Evolutionary conservation across 257 asterid species (phyloP), one percentile per base, ranked within the genome.

Genomic region (Solanum chiquidenum): DNA sequence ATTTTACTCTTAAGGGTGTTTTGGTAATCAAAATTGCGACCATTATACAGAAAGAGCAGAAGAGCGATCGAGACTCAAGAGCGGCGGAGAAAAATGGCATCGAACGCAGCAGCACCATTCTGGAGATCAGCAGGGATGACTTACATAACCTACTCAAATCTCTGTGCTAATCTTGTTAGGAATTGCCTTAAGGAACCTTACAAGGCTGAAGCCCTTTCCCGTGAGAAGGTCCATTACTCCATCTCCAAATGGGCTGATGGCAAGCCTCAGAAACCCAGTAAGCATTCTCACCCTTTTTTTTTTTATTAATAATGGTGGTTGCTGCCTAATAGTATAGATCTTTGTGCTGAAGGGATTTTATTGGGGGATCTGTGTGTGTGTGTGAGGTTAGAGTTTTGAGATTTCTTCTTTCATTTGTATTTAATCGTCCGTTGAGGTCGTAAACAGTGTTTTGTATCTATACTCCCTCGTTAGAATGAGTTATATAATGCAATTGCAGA

Each of bases 101-200:
- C 96, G 77, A 91, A 85, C 89, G 95, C 93, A 87, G 95, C 95
- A 33, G 94, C 87, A 55, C 98, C 98, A 38, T 79, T 87, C 37
- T 87, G 89, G 89, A 80, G 89, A 85, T 35, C 94, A 83, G 99
- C 98, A 4, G 98, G 98, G 20, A 95, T 95, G 99, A 95, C 99
- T 2, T 97, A 97, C 94, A 92, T 95, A 86, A 95, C 98, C 20
- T 95, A 95, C 87, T 92, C 99, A 1, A 95, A 94, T 52, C 92
- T 95, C 35, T 95, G 99, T 83, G 99, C 99, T 18, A 95, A 90
- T 84, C 55, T 97, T 91, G 96, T 97, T 74, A 93, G 99, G 90
- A 96, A 86, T 37, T 86, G 88, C 42, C 88, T 86, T 2, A 86
- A 76, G 49, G 76, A 86, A 11, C 88, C 88, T 34, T 73, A 86